Evolutionary conservation across 768 basidiomycete species (phyloP), one percentile per base, ranked within the genome.

Genomic region (Dentipellis fragilis): DNA sequence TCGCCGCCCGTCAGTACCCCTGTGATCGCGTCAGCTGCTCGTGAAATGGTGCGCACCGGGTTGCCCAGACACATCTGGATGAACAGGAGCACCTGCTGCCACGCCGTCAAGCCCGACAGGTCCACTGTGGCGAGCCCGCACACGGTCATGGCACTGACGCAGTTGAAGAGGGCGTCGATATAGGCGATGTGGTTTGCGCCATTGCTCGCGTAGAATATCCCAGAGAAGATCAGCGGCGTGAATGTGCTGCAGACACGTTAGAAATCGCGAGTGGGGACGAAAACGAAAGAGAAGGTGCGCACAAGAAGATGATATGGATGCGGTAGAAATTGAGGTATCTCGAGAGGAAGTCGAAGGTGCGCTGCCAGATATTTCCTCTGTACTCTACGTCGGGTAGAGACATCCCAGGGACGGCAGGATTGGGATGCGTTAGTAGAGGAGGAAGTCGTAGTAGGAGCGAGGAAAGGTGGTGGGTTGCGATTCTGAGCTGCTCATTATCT

Each of bases 131-230:
- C 76, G 45, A 87, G 72, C n/a, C 88, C 88, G 71, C 83, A 89
- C 55, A 88, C 84, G 5, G 84, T 83, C 74, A 91, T 81, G 12
- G 87, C 81, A 67, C 83, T 87, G 64, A 89, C 80, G 56, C 80
- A 87, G 68, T 80, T 80, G 74, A 83, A 93, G 36, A 93, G 76
- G 4, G 81, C 77, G 65, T 93, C 91, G 66, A 90, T 75, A 67
- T 88, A 93, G 17, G 79, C 63, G 38, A 93, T 78, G 47, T 78
- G 82, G 63, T 79, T 80, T 49, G 72, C 69, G 45, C 87, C 91
- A 75, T 93, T 93, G 69, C 79, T 80, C 22, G 83, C 90, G 64
- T 89, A 96, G 64, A 96, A 80, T 52, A 97, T 83, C 38, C 71
- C 82, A 17, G 89, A 88, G 59, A 81, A 80, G 54, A 93, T 71